phyloP scores from a whole-genome alignment of 257 asterid genomes.

The Anisodus tanguticus region DNA sequence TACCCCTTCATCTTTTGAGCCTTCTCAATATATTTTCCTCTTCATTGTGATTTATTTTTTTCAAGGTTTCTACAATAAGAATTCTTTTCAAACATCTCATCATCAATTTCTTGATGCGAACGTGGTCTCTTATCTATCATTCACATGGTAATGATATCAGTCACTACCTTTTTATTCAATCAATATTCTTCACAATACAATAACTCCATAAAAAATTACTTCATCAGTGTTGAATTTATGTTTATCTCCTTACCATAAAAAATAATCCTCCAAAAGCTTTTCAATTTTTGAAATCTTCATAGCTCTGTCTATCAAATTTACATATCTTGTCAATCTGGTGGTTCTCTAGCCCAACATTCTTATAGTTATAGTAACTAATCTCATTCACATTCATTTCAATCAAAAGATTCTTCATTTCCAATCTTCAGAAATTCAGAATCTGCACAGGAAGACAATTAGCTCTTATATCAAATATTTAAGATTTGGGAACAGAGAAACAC shows the following conservation, averaged over 20 bases:
- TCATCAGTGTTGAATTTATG: background rate
- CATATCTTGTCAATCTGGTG: background rate
- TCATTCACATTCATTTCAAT: background rate
- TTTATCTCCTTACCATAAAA: background rate
- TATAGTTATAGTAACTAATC: background rate
- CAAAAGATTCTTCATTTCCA: background rate
- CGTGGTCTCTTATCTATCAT: background rate
- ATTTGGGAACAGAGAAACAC: background rate
- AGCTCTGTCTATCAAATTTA: background rate
- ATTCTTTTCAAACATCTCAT: background rate
- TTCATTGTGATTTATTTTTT: background rate
- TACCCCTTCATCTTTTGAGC: background rate
- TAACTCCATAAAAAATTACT: background rate
- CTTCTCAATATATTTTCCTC: too few species aligned
- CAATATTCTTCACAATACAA: background rate
- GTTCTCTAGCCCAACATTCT: background rate
- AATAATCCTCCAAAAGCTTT: background rate
- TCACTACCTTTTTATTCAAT: too few species aligned
- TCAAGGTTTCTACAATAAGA: background rate
- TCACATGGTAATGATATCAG: background rate
- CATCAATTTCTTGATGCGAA: background rate
- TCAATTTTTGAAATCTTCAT: background rate
- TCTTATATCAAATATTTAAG: background rate
- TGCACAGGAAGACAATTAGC: background rate
- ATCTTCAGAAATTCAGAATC: too few species aligned